phyloP scores from a whole-genome alignment of 1,284 basidiomycete species.

The Ceratobasidium sp. region DNA sequence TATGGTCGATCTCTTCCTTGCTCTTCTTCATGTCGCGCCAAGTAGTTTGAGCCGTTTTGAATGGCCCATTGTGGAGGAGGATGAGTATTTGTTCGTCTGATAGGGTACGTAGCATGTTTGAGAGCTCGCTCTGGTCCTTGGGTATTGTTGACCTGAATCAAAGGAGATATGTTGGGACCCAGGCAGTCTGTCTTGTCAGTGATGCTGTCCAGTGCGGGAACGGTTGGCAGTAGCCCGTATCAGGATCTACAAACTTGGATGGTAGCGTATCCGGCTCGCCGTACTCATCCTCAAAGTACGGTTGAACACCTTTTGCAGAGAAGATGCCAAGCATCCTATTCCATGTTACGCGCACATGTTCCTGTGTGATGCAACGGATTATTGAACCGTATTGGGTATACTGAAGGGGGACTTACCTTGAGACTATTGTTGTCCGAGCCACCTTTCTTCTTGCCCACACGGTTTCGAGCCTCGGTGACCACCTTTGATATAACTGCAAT shows the following conservation, averaged over 20 bases:
- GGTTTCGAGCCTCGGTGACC: background rate
- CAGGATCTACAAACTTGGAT: background rate
- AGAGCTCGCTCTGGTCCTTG: conserved; percentile 7
- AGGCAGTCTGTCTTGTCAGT: too few species aligned
- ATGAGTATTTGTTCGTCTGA: too few species aligned
- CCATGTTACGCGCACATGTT: background rate
- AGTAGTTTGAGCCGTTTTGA: too few species aligned
- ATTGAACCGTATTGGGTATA: background rate
- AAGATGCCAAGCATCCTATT: background rate
- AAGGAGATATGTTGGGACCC: too few species aligned
- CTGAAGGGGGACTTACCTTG: background rate
- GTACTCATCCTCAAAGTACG: too few species aligned
- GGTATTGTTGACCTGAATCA: background rate
- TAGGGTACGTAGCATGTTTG: background rate
- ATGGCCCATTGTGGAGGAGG: too few species aligned
- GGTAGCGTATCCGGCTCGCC: conserved; percentile 27
- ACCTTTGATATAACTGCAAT: too few species aligned
- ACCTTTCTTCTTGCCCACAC: background rate
- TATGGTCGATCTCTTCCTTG: background rate
- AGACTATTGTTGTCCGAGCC: background rate
- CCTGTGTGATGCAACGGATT: background rate
- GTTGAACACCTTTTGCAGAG: too few species aligned
- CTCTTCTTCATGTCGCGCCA: conserved; percentile 23
- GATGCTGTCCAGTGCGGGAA: conserved; percentile 3
- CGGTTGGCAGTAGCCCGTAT: background rate